These are phyloP conservation scores for Beverwykella pulmonaria DNA, from an alignment of 495 filamentous ascomycete genomes.

Conservation along the genomic window DNA sequence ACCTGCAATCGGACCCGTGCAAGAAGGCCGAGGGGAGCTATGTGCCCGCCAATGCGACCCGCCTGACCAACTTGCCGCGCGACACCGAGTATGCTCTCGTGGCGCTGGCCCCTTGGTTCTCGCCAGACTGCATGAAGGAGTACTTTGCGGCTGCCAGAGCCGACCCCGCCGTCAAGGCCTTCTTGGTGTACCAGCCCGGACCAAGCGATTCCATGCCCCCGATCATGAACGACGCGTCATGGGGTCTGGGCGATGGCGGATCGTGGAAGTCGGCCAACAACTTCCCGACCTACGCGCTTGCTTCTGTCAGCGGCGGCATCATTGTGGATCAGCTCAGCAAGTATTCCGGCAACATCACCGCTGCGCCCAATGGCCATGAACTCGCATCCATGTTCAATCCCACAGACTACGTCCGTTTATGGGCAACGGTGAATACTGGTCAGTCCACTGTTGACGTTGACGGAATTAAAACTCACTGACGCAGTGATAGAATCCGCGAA, in stretches of 20 bases:
- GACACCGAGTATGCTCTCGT: constrained; percentile 59
- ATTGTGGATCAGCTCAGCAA: constrained; percentile 72
- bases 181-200: constrained; percentile 75
- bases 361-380: constrained; percentile 59
- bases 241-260: constrained; percentile 66
- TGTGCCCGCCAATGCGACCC: constrained; percentile 75
- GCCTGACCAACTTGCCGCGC: constrained; percentile 64
- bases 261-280: constrained; percentile 64
- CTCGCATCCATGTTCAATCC: constrained; percentile 52
- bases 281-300: constrained; percentile 85
- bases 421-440: constrained; percentile 63
- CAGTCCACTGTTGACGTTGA: constrained; percentile 43
- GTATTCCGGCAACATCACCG: constrained; percentile 72
- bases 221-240: constrained; percentile 56
- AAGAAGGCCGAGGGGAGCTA: constrained; percentile 56
- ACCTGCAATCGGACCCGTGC: constrained; percentile 63
- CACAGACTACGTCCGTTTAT: constrained; percentile 58
- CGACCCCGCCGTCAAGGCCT: constrained; percentile 58
- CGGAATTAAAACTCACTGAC: constrained; percentile 4
- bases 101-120: constrained; percentile 89
- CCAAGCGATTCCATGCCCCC: constrained; percentile 64
- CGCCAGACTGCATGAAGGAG: constrained; percentile 63
- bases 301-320: constrained; percentile 62
- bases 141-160: constrained; percentile 65
- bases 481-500: constrained; percentile 44